Evolutionary conservation across 2,329 filamentous ascomycete species (phyloP).

Genomic region (Amauroascus verrucosus): DNA sequence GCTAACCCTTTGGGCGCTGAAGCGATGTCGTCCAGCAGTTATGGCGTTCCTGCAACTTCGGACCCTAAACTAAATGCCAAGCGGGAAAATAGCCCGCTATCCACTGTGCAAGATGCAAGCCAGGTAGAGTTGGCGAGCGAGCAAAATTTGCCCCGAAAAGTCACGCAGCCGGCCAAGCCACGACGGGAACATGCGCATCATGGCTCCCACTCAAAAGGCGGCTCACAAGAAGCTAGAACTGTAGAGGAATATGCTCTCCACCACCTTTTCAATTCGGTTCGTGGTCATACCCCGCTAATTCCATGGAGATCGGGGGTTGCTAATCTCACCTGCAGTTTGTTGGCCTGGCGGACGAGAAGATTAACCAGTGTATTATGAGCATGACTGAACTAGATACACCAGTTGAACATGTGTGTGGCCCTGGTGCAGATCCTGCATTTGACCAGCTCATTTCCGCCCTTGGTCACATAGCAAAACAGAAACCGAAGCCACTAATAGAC

Average conservation of each 20-base stretch:
- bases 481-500: conserved; percentile 90
- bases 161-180: conserved; percentile 53
- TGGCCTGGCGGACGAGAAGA: conserved; percentile 89
- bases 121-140: conserved; percentile 21
- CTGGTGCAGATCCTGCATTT: conserved; percentile 75
- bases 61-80: conserved; percentile 30
- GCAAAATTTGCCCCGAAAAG: conserved; percentile 28
- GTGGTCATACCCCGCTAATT: conserved; percentile 27
- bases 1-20: conserved; percentile 79
- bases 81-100: conserved; percentile 27
- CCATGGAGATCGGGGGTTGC: conserved; percentile 13
- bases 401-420: conserved; percentile 83
- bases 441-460: conserved; percentile 90
- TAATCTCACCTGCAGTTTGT: conserved; percentile 56
- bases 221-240: conserved; percentile 69
- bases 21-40: conserved; percentile 62
- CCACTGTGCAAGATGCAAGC: conserved; percentile 31
- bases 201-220: conserved; percentile 62
- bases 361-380: conserved; percentile 74
- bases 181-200: conserved; percentile 62
- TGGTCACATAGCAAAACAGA: conserved; percentile 86
- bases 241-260: conserved; percentile 97
- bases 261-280: conserved; percentile 81
- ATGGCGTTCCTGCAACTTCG: conserved; percentile 43
- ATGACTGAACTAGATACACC: conserved; percentile 70